Evolutionary conservation across 2,329 filamentous ascomycete genomes (phyloP), one percentile per base, ranked within the genome.

Genomic region (Trichothecium roseum): DNA sequence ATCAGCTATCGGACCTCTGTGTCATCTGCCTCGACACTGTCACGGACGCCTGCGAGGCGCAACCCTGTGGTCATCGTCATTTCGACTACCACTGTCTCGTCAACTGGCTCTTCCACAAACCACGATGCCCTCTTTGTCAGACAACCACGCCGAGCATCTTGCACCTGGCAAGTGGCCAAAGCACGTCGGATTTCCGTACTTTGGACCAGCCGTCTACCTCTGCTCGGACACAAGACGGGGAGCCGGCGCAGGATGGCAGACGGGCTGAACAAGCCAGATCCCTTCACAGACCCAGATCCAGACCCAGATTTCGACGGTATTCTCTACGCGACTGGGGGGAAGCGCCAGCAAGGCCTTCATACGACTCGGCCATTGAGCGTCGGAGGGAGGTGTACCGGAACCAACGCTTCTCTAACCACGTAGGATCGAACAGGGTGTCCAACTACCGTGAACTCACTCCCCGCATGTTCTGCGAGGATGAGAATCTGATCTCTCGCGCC

Each of bases 41-140:
- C 49, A 74, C 76, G 8, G 84, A 91, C 48, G 62, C 74, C 35
- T 86, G 83, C 42, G 66, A 80, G 34, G 74, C 84, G 7, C 62
- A 71, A 15, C 87, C 88, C 7, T 96, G 88, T 64, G 70, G 74
- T 29, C 88, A 96, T 62, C 61, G 66, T 38, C 76, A 78, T 45
- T 94, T 93, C 54, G 87, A 95, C 63, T 93, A 87, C 51, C 56
- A 85, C 10, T 96, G 88, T 55, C 71, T 94, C 5, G 60, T 80
- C 16, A 87, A 72, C 57, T 95, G 89, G 88, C 64, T 94, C 5
- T 71, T 86, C 45, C 67, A 82, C 43, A 72, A 74, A 8, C 66
- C 78, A 1, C 72, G 66, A 32, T 95, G 88, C 50, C 88, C 89
- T 14, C 66, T 95, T 35, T 96, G 88, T 73, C 79, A 78, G 42